Conservation (phyloP, 148 eudicot genomes). For the Limonium bicolor region DNA sequence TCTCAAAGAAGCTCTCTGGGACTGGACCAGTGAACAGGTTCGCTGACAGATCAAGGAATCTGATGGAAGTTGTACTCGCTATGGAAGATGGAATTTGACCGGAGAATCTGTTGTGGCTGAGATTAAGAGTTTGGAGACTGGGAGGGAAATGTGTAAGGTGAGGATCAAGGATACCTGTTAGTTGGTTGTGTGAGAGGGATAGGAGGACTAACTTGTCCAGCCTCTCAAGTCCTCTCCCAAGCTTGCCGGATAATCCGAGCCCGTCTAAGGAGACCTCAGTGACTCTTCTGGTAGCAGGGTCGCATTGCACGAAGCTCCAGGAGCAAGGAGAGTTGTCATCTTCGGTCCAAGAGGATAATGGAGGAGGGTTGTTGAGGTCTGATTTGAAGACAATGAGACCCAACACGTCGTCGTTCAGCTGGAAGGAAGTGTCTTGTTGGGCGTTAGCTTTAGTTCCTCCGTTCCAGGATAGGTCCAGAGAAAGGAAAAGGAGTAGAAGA, state of each 20-base stretch:
- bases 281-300: conserved; percentile 42
- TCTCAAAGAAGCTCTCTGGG: conserved; percentile 33
- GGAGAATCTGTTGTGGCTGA: conserved; percentile 43
- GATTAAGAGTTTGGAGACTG: conserved; percentile 46
- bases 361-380: conserved; percentile 42
- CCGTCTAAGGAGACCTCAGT: conserved; percentile 28
- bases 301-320: conserved; percentile 57
- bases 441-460: conserved; percentile 6
- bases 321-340: conserved; percentile 82
- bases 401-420: conserved; percentile 70
- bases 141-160: conserved; percentile 25
- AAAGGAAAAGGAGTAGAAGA: too few relatives aligned
- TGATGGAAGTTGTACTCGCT: conserved; percentile 17
- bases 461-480: too few relatives aligned
- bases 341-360: conserved; percentile 58
- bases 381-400: conserved; percentile 93
- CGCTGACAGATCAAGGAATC: conserved; percentile 51
- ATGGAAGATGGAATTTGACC: conserved; percentile 35
- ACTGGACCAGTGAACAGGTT: conserved; percentile 49
- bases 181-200: conserved; percentile 45
- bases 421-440: conserved; percentile 2
- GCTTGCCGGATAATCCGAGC: conserved; percentile 50
- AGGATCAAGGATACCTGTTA: conserved; percentile 36
- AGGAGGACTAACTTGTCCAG: conserved; percentile 39
- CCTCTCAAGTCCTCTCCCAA: conserved; percentile 62